Evolutionary conservation across 371 early-diverging fungal genomes (phyloP), one percentile per base, ranked within the genome.

Genomic region (Agmasoma carcini): DNA sequence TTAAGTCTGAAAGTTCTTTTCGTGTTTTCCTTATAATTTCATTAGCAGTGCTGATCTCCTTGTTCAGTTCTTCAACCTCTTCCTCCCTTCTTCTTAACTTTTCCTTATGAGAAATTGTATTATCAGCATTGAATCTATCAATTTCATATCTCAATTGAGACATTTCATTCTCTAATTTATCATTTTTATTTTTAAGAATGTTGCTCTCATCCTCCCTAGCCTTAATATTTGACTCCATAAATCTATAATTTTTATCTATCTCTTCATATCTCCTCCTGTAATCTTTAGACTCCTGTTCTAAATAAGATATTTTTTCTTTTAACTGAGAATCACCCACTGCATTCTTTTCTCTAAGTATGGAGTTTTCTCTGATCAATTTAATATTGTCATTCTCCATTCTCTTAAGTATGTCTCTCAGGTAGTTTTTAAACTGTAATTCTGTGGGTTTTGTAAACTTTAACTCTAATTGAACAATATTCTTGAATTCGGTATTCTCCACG

Each of bases 381-480:
- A 62, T 57, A 41, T 68, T 75, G 33, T 71, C 63, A 23, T 26
- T 34, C 22, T 71, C 69, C 47, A 75, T 44, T 31, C 68, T 57
- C 11, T 36, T 37, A 14, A 75, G 46, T 27, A 75, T 40, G 30
- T 73, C 73, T 25, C 65, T 45, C 30, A 71, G 43, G 43, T 75
- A 75, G 30, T 31, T 51, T 52, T 60, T 70, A 43, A 66, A 72
- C 23, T 75, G 61, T 6, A 31, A 37, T 26, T 75, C 73, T 17
- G 66, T 55, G 9, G 73, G 70, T 43, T 65, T 66, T 9, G 25
- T 23, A 51, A 75, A 65, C 23, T 56, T 57, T 29, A 75, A 54
- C 53, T 73, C 73, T 33, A 75, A 46, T 37, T 68, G 68, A 14
- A 68, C 51, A 54, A 73, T 73, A 49, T 73, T 73, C 48, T 67